Conservation (phyloP, 305 asterid genomes). For the Fraxinus xanthoxyloides region DNA sequence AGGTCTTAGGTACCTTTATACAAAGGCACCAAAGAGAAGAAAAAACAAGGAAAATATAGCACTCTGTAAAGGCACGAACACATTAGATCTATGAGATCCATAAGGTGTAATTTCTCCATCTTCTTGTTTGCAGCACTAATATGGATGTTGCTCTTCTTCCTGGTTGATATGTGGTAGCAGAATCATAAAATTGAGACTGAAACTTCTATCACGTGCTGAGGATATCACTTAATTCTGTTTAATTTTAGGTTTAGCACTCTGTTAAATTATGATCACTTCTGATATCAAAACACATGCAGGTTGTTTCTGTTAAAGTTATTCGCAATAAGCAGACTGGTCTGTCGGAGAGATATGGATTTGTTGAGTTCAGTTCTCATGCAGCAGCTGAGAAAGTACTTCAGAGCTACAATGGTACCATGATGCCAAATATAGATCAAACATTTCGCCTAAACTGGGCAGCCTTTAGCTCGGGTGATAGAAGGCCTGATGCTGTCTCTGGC, state of each 20-base stretch:
- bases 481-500: conserved; percentile 49
- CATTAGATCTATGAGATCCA: neutral
- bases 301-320: conserved; percentile 76
- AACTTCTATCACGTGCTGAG: neutral
- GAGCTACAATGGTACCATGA: conserved; percentile 58
- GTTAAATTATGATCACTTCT: neutral
- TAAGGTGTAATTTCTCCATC: neutral
- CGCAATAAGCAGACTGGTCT: conserved; percentile 99
- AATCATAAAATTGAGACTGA: neutral
- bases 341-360: conserved; percentile 91
- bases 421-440: conserved; percentile 60
- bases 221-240: neutral
- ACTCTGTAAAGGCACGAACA: neutral
- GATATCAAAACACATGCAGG: conserved; percentile 38
- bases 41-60: neutral
- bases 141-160: neutral
- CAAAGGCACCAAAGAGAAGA: neutral
- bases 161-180: neutral
- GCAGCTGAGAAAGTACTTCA: conserved; percentile 85
- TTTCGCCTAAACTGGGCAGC: conserved; percentile 80
- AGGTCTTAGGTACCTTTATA: neutral
- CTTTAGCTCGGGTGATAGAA: conserved; percentile 65
- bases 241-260: neutral
- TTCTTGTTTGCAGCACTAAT: neutral
- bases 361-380: conserved; percentile 75